Percentiles rank a stretch among this genome's conserved stretches.
Evolutionary conservation across 306 rosid genomes (phyloP).

Genomic region (Amphicarpaea edgeworthii): DNA sequence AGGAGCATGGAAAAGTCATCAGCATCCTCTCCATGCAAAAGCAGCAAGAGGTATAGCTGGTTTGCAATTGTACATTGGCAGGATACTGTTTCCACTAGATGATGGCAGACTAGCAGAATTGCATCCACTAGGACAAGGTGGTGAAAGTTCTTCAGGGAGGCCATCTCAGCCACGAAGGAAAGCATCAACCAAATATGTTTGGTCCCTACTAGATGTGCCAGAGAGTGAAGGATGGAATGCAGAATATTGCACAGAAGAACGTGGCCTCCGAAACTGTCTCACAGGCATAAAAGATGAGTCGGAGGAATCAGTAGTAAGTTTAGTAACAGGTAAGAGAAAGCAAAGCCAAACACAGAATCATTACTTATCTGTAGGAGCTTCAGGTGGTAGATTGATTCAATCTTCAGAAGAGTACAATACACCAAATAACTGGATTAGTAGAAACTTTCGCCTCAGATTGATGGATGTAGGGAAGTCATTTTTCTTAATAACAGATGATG

Average conservation of each 20-base stretch:
- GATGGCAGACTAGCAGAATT: conserved; percentile 15
- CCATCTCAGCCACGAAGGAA: conserved; percentile 18
- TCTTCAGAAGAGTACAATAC: conserved; percentile 4
- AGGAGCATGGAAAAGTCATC: conserved; percentile 19
- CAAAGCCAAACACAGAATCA: conserved; percentile 11
- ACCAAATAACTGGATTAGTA: conserved; percentile 5
- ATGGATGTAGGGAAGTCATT: conserved; percentile 13
- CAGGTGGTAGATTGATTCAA: conserved; percentile 9
- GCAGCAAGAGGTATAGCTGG: conserved; percentile 20
- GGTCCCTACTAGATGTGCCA: conserved; percentile 16
- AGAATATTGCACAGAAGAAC: conserved; percentile 17
- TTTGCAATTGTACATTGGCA: conserved; percentile 16
- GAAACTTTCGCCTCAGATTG: conserved; percentile 21
- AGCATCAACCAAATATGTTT: conserved; percentile 10
- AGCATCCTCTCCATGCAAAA: conserved; percentile 24
- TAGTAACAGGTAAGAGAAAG: conserved; percentile 4
- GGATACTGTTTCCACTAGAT: conserved; percentile 13
- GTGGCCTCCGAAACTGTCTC: conserved; percentile 9
- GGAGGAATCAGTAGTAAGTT: not conserved
- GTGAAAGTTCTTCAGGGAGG: conserved; percentile 10
- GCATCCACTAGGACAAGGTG: conserved; percentile 10
- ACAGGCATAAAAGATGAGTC: conserved; percentile 6
- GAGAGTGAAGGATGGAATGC: conserved; percentile 30
- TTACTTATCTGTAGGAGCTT: not conserved
- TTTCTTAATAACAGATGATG: conserved; percentile 11